phyloP scores from a whole-genome alignment of 768 basidiomycete genomes.

The Hericium rajendrae region DNA sequence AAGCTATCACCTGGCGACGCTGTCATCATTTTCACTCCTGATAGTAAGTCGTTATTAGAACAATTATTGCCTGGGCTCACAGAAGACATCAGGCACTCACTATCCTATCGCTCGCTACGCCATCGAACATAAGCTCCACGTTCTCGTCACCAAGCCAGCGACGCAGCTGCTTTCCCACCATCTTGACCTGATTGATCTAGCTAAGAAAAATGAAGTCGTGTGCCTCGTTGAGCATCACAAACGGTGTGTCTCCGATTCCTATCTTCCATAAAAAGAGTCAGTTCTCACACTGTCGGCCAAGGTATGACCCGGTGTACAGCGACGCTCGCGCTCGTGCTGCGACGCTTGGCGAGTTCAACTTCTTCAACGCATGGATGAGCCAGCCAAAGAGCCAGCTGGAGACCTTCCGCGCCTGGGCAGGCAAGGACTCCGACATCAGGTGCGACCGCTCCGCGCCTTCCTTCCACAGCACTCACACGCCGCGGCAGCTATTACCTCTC shows the following conservation, averaged over 20 bases:
- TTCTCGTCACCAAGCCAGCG: constrained; percentile 89
- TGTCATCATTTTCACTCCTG: constrained; percentile 90
- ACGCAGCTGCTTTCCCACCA: constrained; percentile 82
- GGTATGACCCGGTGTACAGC: constrained; percentile 86
- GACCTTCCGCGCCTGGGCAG: constrained; percentile 93
- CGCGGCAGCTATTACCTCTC: constrained; percentile 76
- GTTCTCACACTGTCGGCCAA: constrained; percentile 15
- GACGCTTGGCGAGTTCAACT: constrained; percentile 84
- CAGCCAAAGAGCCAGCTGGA: constrained; percentile 93
- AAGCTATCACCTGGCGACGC: constrained; percentile 72
- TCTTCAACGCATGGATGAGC: constrained; percentile 96
- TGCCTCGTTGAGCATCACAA: constrained; percentile 97
- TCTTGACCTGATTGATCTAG: constrained; percentile 63
- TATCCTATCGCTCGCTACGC: constrained; percentile 80
- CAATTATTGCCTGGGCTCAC: background rate
- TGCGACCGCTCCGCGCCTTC: constrained; percentile 13
- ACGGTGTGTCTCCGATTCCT: constrained; percentile 33
- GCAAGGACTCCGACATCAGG: constrained; percentile 91
- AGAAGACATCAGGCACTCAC: constrained; percentile 54
- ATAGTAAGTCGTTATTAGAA: constrained; percentile 37
- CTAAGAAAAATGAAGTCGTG: constrained; percentile 69
- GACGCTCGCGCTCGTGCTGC: constrained; percentile 77
- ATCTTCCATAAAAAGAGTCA: background rate
- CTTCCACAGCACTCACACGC: background rate
- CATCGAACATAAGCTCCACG: constrained; percentile 76